These are phyloP conservation scores for Fusarium pseudoanthophilum DNA, from an alignment of 2,329 filamentous ascomycete genomes.

Conservation along the genomic window DNA sequence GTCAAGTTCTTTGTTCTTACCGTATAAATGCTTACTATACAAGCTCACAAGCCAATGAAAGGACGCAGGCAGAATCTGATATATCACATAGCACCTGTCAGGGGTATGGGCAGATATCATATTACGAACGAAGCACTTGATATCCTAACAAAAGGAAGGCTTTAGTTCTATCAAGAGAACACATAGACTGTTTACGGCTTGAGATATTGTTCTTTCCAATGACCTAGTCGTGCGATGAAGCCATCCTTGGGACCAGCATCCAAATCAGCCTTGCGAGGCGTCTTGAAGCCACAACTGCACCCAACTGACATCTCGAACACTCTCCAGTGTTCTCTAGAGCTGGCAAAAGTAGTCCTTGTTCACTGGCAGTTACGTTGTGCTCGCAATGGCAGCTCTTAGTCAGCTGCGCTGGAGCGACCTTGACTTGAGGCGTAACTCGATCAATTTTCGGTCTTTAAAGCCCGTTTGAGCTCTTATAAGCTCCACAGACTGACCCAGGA, in stretches of 20 bases:
- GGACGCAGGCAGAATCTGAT: not conserved
- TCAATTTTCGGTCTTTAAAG: no score
- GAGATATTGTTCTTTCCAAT: not conserved
- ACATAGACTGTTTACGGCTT: not conserved
- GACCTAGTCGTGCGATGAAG: not conserved
- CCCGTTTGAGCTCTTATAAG: not conserved
- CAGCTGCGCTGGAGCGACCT: not conserved
- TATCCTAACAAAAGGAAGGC: not conserved
- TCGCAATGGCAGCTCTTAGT: not conserved
- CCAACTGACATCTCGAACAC: not conserved
- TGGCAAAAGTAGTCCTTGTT: not conserved
- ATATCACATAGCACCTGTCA: not conserved
- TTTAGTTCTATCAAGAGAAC: not conserved
- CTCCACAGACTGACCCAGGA: rapidly evolving
- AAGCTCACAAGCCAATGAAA: not conserved
- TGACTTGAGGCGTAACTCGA: not conserved
- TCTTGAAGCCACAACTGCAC: not conserved
- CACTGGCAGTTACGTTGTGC: rapidly evolving
- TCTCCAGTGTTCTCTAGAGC: not conserved
- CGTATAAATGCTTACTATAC: not conserved
- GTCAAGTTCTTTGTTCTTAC: not conserved
- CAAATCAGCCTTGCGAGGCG: not conserved
- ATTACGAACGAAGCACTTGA: not conserved
- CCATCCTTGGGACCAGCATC: not conserved
- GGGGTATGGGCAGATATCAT: not conserved